A percentile compares a stretch with the other conserved stretches of the same genome.
phyloP scores from a whole-genome alignment of 2,329 filamentous ascomycete species.

The Mycosphaerelloides madeirae region DNA sequence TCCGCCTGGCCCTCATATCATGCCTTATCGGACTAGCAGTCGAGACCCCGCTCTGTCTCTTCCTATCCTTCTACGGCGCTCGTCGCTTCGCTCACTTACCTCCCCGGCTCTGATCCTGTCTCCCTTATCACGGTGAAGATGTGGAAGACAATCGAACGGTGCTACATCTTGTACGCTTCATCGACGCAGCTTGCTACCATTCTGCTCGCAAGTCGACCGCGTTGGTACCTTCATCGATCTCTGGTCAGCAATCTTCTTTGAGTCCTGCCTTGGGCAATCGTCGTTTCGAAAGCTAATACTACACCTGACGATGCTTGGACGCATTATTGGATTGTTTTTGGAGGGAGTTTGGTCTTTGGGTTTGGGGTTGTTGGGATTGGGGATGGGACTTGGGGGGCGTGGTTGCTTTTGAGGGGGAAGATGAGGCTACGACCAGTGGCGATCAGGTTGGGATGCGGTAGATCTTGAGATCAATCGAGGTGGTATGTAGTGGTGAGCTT shows the following conservation, averaged over 20 bases:
- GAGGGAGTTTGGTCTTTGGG: constrained; percentile 63
- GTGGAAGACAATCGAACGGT: constrained; percentile 56
- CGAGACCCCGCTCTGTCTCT: constrained; percentile 59
- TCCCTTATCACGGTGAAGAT: constrained; percentile 60
- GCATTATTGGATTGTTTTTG: constrained; percentile 63
- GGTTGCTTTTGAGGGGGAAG: constrained; percentile 45
- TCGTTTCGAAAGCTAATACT: constrained; percentile 48
- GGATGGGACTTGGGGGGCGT: constrained; percentile 49
- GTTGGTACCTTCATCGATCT: constrained; percentile 65
- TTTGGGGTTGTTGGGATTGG: constrained; percentile 54
- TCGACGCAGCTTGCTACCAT: constrained; percentile 62
- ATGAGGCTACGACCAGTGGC: constrained; percentile 21
- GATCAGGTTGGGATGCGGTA: no score
- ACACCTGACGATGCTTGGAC: constrained; percentile 58
- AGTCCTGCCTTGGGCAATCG: constrained; percentile 67
- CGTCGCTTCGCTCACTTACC: constrained; percentile 58
- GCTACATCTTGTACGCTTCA: constrained; percentile 65
- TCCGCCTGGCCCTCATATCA: constrained; percentile 52
- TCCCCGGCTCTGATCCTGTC: constrained; percentile 55
- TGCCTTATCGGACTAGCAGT: constrained; percentile 50
- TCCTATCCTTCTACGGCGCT: constrained; percentile 56
- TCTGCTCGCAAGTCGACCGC: constrained; percentile 58
- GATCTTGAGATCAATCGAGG: no score
- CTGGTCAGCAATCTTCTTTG: constrained; percentile 63
- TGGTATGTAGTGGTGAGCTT: no score